These are phyloP conservation scores for Colletotrichum eleusines DNA, from an alignment of 2,329 filamentous ascomycete species.

Conservation along the genomic window DNA sequence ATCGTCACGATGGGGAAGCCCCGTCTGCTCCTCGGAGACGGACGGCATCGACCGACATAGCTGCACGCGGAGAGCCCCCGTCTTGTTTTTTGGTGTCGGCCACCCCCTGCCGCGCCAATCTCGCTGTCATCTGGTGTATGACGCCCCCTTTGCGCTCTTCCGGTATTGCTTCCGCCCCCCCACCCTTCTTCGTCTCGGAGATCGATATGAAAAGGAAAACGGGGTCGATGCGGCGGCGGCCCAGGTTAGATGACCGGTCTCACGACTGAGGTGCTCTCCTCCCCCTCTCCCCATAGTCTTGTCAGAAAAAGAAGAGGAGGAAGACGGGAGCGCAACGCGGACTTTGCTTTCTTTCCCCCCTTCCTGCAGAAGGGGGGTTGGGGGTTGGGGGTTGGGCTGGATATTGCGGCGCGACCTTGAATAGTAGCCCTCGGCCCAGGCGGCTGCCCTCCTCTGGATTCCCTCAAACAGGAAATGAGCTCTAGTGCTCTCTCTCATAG, in stretches of 20 bases:
- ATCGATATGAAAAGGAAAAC: neutral
- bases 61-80: neutral
- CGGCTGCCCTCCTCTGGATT: neutral
- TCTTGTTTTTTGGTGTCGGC: neutral
- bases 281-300: neutral
- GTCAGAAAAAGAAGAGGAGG: neutral
- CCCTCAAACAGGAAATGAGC: neutral
- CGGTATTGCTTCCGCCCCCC: no score
- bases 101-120: neutral
- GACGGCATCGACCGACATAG: neutral
- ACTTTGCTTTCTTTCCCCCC: neutral
- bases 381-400: no score
- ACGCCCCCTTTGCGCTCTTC: no score
- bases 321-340: neutral
- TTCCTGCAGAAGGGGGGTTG: no score
- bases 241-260: neutral
- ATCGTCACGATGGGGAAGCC: constrained; percentile 4
- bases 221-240: neutral
- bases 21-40: neutral
- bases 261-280: neutral
- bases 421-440: neutral
- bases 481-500: neutral
- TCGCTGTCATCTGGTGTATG: neutral
- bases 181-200: neutral
- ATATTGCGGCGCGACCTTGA: neutral